Evolutionary conservation across 495 filamentous ascomycete species (phyloP), one percentile per base, ranked within the genome.

Genomic region (Penicillium atrosanguineum): DNA sequence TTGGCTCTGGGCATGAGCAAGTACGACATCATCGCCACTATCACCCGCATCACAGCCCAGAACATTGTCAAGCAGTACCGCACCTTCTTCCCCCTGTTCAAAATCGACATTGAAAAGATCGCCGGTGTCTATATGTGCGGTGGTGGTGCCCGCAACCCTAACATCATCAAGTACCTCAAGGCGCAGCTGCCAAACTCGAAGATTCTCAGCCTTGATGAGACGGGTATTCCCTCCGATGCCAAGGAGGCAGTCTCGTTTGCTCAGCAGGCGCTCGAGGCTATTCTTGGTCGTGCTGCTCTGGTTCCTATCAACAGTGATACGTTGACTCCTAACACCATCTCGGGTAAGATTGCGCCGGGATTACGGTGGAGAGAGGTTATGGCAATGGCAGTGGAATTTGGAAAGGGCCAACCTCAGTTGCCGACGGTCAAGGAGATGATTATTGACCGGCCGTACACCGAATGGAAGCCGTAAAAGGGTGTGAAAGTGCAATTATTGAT

Each of bases 211-310:
- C 64, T 80, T 15, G 77, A 79, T 39, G 72, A 75, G 49, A 76
- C 74, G 14, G 76, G 74, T 41, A 65, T 81, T 34, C 70, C 72
- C 14, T 74, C 55, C 9, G 71, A 67, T 21, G 78, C 77, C 12
- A 82, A 79, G 68, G 77, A 82, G 67, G 77, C 76, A 19, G 70
- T 82, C 53, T 79, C 72, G 7, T 80, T 79, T 48, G 75, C 75
- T 39, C 46, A 48, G 20, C 46, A 48, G 46, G 46, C 16, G 76
- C 68, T 70, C 77, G 75, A 53, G 74, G 67, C 45, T 38, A 48
- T 48, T 48, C 46, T 48, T 18, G 46, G 46, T 31, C 46, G 46
- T 39, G 34, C 46, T 16, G 48, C 40, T 43, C 48, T 42, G 34
- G 28, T 50, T 43, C 38, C 38, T n/a, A 50, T 50, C 43, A 50